Conservation (phyloP, 2,329 filamentous ascomycete species). For the Paraphoma sp. region DNA sequence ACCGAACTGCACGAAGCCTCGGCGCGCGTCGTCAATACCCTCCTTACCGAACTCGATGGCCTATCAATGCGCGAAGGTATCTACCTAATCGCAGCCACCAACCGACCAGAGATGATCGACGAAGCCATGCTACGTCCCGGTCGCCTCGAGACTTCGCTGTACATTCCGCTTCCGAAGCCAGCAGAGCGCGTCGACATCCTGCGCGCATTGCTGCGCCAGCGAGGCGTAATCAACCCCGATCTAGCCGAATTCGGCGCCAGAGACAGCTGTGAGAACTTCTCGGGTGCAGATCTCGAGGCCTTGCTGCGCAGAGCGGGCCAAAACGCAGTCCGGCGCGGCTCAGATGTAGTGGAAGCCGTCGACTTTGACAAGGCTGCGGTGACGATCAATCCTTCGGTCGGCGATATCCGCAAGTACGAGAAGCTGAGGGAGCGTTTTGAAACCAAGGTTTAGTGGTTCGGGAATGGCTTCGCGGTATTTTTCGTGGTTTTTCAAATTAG, state of each 20-base stretch:
- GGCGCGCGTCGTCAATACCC: slow-evolving; percentile 89
- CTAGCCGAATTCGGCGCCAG: slow-evolving; percentile 69
- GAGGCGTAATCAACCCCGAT: slow-evolving; percentile 59
- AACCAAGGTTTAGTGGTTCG: slow-evolving; percentile 26
- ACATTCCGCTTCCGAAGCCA: slow-evolving; percentile 82
- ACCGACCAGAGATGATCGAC: slow-evolving; percentile 95
- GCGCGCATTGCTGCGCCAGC: slow-evolving; percentile 62
- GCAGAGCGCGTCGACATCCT: slow-evolving; percentile 87
- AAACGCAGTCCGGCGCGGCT: slow-evolving; percentile 58
- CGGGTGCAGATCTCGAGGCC: slow-evolving; percentile 69
- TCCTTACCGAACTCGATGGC: slow-evolving; percentile 93
- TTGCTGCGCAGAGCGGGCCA: slow-evolving; percentile 66
- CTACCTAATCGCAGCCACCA: slow-evolving; percentile 94
- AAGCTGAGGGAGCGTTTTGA: slow-evolving; percentile 58
- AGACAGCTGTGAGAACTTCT: slow-evolving; percentile 76
- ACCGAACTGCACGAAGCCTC: slow-evolving; percentile 79
- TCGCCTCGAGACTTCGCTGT: slow-evolving; percentile 85
- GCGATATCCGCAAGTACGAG: slow-evolving; percentile 64
- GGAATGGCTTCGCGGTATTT: neutral
- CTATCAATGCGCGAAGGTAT: slow-evolving; percentile 81
- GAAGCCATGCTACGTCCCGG: slow-evolving; percentile 92
- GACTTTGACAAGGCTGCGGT: slow-evolving; percentile 55
- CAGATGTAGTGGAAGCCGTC: slow-evolving; percentile 54
- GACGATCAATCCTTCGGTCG: slow-evolving; percentile 60
- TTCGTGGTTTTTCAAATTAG: neutral